phyloP scores from a whole-genome alignment of 345 rosid genomes.

The Pugionium cornutum region DNA sequence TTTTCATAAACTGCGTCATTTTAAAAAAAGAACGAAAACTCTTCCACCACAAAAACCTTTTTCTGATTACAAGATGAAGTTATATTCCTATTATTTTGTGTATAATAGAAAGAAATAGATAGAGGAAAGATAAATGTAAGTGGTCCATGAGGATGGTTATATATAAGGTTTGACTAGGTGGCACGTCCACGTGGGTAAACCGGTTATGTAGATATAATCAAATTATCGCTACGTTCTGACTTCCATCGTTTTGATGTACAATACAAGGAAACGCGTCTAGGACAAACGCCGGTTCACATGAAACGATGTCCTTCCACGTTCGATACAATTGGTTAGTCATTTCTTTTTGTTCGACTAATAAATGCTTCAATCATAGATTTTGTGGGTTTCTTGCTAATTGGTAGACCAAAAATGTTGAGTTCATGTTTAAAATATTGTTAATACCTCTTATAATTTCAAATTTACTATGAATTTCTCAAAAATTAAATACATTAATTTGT shows the following conservation, averaged over 20 bases:
- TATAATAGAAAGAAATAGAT: no score
- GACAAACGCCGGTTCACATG: conserved; percentile 40
- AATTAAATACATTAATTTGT: no score
- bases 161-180: conserved; percentile 31
- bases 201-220: conserved; percentile 9
- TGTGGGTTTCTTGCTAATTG: conserved; percentile 16
- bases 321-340: conserved; percentile 9
- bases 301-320: conserved; percentile 32
- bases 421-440: conserved; percentile 1
- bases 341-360: conserved; percentile 7
- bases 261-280: conserved; percentile 37
- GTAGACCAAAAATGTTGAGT: conserved; percentile 2
- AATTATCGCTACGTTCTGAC: conserved; percentile 29
- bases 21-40: background rate
- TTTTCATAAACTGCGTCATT: conserved; percentile 15
- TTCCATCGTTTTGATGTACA: conserved; percentile 28
- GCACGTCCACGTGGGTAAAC: conserved; percentile 34
- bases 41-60: conserved; percentile 40
- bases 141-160: conserved; percentile 11
- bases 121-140: conserved; percentile 20
- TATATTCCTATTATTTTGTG: conserved; percentile 6
- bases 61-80: no score
- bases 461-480: no score
- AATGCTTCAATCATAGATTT: background rate
- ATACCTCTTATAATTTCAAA: background rate